Percentiles rank a stretch among this genome's conserved stretches.
phyloP scores from a whole-genome alignment of 2,329 filamentous ascomycete genomes.

The Mollisia scopiformis region DNA sequence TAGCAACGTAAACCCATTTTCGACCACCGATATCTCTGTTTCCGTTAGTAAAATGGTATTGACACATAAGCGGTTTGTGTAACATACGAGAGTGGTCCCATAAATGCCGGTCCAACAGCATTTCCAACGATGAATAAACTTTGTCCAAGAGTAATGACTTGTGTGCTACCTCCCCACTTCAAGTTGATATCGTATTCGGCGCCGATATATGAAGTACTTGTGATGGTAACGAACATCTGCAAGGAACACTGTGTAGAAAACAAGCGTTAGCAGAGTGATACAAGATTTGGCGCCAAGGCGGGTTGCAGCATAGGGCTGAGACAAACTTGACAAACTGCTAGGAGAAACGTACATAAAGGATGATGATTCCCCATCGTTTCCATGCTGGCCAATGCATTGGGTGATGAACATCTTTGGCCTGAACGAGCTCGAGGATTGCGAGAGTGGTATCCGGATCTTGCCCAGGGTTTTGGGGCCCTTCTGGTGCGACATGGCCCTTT shows the following conservation, averaged over 20 bases:
- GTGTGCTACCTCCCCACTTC: conserved; percentile 40
- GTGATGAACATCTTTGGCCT: conserved; percentile 31
- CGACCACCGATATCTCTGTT: conserved; percentile 44
- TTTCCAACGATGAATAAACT: conserved; percentile 47
- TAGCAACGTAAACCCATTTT: conserved; percentile 47
- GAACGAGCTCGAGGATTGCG: conserved; percentile 30
- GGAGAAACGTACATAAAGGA: conserved; percentile 15
- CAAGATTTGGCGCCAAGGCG: not conserved
- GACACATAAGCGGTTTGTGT: not conserved
- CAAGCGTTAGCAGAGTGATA: not conserved
- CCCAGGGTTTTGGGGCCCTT: conserved; percentile 9
- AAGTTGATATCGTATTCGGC: conserved; percentile 42
- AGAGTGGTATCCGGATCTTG: conserved; percentile 20
- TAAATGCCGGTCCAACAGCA: conserved; percentile 44
- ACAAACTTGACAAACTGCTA: not conserved
- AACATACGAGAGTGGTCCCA: conserved; percentile 44
- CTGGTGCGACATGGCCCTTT: conserved; percentile 7
- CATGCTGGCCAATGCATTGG: conserved; percentile 33
- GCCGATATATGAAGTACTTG: conserved; percentile 43
- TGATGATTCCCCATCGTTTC: conserved; percentile 31
- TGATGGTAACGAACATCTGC: conserved; percentile 43
- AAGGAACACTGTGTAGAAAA: conserved; percentile 21
- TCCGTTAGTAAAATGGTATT: conserved; percentile 2
- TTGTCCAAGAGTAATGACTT: conserved; percentile 44
- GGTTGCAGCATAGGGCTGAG: not conserved